Evolutionary conservation across 2,329 filamentous ascomycete genomes (phyloP), one percentile per base, ranked within the genome.

Genomic region (Taxawa tesnikishii): DNA sequence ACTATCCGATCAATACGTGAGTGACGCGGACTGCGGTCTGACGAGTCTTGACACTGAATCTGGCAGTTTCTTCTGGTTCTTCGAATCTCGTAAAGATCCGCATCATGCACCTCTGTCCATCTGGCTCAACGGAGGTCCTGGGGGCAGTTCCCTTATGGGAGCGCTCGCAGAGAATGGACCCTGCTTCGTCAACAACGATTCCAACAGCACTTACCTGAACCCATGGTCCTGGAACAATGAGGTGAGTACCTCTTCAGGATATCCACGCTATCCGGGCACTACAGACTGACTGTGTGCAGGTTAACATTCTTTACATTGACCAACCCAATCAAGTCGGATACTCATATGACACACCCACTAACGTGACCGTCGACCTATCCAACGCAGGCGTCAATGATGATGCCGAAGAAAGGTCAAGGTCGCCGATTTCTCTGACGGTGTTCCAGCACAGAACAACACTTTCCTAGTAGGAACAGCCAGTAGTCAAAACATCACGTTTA

Each of bases 221-320:
- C 63, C 69, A 3, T 74, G 65, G 58, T 69, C 68, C 0, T 79
- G 73, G 69, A 78, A 77, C 40, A 69, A 70, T 35, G 61, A 75
- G n/a, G n/a, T n/a, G n/a, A n/a, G n/a, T n/a, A n/a, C n/a, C n/a
- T n/a, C n/a, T n/a, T n/a, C n/a, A n/a, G n/a, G n/a, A n/a, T n/a
- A n/a, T n/a, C n/a, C n/a, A n/a, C n/a, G n/a, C n/a, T n/a, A n/a
- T n/a, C n/a, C n/a, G n/a, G n/a, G n/a, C 15, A 36, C 12, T 11
- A 29, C 29, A 37, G 30, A 15, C 15, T 15, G 10, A 31, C n/a
- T 12, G 16, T n/a, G n/a, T n/a, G n/a, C n/a, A 21, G 12, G 55
- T 56, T 26, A 63, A 63, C 34, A 56, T 63, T 51, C 63, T 81
- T 6, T 81, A 73, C 49, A 64, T 81, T 32, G 74, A 80, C 40